Evolutionary conservation across 2,329 filamentous ascomycete genomes (phyloP).

Genomic region (Trichoderma citrinoviride): DNA sequence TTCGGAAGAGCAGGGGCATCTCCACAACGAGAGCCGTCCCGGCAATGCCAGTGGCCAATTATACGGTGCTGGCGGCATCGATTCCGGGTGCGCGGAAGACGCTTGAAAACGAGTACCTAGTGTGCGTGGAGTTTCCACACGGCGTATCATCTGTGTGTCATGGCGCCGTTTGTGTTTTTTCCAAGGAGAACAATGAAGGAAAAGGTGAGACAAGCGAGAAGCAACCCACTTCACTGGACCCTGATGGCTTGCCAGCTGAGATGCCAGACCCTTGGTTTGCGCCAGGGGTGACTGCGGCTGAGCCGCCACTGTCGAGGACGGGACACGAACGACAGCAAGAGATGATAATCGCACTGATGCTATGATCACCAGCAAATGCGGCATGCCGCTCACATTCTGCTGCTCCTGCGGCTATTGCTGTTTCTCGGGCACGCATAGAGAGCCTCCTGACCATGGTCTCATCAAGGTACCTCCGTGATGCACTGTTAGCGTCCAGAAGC

Average conservation of each 20-base stretch:
- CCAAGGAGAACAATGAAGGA: neutral
- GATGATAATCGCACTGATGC: too few species aligned
- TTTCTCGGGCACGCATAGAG: too few species aligned
- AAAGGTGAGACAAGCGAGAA: neutral
- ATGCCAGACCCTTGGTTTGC: neutral
- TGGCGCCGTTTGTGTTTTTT: neutral
- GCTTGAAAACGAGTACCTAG: neutral
- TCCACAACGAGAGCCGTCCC: slow-evolving; percentile 4
- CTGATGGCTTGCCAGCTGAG: neutral
- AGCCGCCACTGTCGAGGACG: neutral
- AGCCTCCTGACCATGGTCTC: too few species aligned
- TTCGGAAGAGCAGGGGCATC: neutral
- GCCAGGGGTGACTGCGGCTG: neutral
- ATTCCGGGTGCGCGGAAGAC: neutral
- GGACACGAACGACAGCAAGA: neutral
- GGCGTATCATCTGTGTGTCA: neutral
- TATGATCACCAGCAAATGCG: neutral
- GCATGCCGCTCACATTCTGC: neutral
- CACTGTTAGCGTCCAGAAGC: slow-evolving; percentile 4
- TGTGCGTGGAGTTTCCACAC: neutral
- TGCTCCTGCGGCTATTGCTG: too few species aligned
- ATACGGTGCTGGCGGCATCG: neutral
- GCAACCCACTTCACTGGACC: neutral
- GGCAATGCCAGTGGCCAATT: neutral
- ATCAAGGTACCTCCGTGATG: neutral